phyloP scores from a whole-genome alignment of 2,329 filamentous ascomycete genomes.

The Exophiala xenobiotica region DNA sequence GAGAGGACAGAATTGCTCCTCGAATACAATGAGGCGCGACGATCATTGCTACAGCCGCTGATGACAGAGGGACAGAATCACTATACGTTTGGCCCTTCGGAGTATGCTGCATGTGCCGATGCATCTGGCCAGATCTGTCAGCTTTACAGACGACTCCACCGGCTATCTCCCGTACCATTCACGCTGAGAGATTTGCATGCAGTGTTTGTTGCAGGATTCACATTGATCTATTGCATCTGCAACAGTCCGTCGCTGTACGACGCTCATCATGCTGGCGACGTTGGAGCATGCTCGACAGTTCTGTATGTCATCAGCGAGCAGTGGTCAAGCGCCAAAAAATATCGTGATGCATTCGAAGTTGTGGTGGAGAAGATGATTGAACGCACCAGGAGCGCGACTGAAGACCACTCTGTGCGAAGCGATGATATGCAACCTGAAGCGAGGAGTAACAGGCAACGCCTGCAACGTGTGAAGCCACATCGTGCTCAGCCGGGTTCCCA shows the following conservation, averaged over 20 bases:
- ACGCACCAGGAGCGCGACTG: not conserved
- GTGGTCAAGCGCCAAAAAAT: conserved; percentile 15
- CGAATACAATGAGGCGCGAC: conserved; percentile 13
- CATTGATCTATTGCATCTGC: conserved; percentile 12
- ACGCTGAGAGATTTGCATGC: conserved; percentile 15
- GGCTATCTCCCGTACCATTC: conserved; percentile 12
- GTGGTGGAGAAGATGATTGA: conserved; percentile 9
- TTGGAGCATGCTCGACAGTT: conserved; percentile 17
- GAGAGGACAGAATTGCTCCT: conserved; percentile 8
- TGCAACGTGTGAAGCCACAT: not conserved
- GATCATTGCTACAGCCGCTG: conserved; percentile 10
- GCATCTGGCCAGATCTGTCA: conserved; percentile 16
- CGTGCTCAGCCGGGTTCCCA: not conserved
- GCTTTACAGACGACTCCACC: conserved; percentile 15
- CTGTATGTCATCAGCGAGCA: conserved; percentile 17
- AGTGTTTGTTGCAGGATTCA: conserved; percentile 15
- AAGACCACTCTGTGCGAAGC: not conserved
- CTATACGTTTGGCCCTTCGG: not conserved
- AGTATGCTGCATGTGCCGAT: conserved; percentile 8
- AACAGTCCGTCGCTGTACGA: conserved; percentile 12
- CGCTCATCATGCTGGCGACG: conserved; percentile 10
- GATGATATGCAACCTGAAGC: not conserved
- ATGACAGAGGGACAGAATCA: conserved; percentile 8
- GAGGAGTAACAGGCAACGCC: not conserved
- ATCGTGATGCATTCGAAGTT: conserved; percentile 15